Percentiles rank a stretch among this genome's conserved stretches.
Evolutionary conservation across 768 basidiomycete species (phyloP).

Genomic region (Phanerodontia chrysosporium): DNA sequence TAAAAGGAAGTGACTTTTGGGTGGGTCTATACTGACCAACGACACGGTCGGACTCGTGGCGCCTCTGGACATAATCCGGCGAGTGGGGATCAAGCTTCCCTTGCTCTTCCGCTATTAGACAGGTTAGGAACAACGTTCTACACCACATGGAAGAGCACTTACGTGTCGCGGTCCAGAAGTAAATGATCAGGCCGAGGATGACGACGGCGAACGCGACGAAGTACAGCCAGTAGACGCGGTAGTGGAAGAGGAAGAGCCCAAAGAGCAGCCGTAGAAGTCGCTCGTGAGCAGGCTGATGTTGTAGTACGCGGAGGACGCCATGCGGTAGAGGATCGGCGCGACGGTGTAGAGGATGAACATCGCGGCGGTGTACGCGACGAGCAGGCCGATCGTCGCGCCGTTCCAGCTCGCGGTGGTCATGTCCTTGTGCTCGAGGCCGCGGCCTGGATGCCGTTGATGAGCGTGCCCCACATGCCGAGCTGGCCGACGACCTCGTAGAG

Average conservation of each 20-base stretch:
- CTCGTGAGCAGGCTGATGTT: conserved; percentile 83
- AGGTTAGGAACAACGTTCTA: background rate
- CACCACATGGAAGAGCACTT: conserved; percentile 30
- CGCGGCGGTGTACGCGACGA: conserved; percentile 54
- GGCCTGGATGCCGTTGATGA: conserved; percentile 78
- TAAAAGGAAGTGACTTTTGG: background rate
- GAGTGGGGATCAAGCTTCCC: conserved; percentile 55
- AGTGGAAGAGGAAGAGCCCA: conserved; percentile 65
- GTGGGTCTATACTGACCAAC: conserved; percentile 12
- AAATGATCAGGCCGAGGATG: conserved; percentile 68
- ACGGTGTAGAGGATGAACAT: conserved; percentile 85
- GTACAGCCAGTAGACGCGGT: conserved; percentile 83
- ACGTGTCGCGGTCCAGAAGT: conserved; percentile 87
- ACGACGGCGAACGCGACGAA: conserved; percentile 75
- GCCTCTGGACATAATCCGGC: conserved; percentile 49
- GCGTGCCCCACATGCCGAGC: conserved; percentile 78
- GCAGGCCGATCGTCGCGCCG: conserved; percentile 54
- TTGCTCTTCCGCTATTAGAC: conserved; percentile 61
- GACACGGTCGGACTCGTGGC: conserved; percentile 6
- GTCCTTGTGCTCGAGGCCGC: conserved; percentile 63
- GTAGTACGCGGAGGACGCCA: conserved; percentile 82
- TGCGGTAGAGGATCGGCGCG: conserved; percentile 80
- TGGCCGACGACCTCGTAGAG: conserved; percentile 88
- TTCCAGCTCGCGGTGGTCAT: conserved; percentile 73
- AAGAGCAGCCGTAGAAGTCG: conserved; percentile 88